These are phyloP conservation scores for Juglanconis oblonga DNA, from an alignment of 2,329 filamentous ascomycete genomes.

Conservation along the genomic window DNA sequence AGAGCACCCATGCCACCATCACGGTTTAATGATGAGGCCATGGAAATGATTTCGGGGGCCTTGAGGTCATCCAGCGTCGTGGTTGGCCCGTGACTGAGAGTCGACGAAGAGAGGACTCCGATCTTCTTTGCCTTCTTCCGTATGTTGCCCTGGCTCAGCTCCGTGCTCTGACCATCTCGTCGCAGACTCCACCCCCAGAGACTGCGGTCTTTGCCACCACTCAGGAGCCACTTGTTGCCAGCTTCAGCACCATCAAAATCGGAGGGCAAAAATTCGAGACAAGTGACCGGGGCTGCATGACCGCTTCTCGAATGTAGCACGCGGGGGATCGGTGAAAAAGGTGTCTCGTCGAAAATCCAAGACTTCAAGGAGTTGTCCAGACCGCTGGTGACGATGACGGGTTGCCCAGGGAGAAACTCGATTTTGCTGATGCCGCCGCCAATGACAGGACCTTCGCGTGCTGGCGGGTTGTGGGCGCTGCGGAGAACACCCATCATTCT, in stretches of 20 bases:
- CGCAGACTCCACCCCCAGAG: conserved; percentile 96
- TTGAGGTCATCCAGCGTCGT: conserved; percentile 74
- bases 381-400: conserved; percentile 85
- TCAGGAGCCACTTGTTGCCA: conserved; percentile 90
- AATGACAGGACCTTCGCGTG: conserved; percentile 49
- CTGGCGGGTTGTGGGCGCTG: conserved; percentile 80
- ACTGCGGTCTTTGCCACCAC: conserved; percentile 83
- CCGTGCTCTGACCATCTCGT: conserved; percentile 88
- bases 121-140: conserved; percentile 87
- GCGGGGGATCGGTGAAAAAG: conserved; percentile 82
- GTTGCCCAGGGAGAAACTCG: conserved; percentile 86
- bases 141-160: conserved; percentile 87
- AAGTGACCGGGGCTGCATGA: conserved; percentile 82
- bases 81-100: conserved; percentile 57
- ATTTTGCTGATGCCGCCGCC: conserved; percentile 80
- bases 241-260: conserved; percentile 87
- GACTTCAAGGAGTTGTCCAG: conserved; percentile 91
- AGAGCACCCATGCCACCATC: conserved; percentile 90
- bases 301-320: conserved; percentile 83
- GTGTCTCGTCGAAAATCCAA: conserved; percentile 93
- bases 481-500: conserved; percentile 82
- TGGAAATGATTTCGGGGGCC: conserved; percentile 85
- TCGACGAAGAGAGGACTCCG: conserved; percentile 62
- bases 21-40: conserved; percentile 87
- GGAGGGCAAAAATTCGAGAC: conserved; percentile 79